Conservation (phyloP, 2,329 filamentous ascomycete genomes). For the Aspergillus sp. region DNA sequence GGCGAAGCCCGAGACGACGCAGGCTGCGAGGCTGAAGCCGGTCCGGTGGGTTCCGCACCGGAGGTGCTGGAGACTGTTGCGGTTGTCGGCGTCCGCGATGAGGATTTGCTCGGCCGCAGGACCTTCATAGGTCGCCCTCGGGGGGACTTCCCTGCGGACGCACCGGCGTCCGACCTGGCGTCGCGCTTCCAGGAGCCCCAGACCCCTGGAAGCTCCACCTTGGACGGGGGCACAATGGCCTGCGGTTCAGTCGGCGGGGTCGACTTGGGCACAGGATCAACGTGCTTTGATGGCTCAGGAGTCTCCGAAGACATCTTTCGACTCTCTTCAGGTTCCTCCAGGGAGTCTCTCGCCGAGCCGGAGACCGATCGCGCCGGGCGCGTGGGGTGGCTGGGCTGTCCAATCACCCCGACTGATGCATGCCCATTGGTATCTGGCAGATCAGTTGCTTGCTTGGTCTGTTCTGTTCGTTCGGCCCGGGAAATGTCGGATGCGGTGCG, state of each 20-base stretch:
- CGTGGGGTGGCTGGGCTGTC: conserved; percentile 22
- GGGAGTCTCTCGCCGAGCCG: conserved; percentile 20
- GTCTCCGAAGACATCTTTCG: conserved; percentile 17
- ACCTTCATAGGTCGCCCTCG: conserved; percentile 78
- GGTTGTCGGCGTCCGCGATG: conserved; percentile 38
- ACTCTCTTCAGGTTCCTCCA: conserved; percentile 21
- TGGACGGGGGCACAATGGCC: conserved; percentile 20
- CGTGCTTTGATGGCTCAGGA: conserved; percentile 4
- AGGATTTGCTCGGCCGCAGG: conserved; percentile 69
- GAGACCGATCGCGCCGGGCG: conserved; percentile 26
- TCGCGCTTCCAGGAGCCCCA: conserved; percentile 69
- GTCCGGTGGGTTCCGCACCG: conserved; percentile 11
- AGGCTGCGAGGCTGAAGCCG: conserved; percentile 10
- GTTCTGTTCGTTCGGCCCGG: conserved; percentile 7
- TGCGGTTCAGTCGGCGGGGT: conserved; percentile 28
- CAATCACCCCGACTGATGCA: conserved; percentile 31
- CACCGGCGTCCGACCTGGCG: conserved; percentile 25
- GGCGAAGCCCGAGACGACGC: conserved; percentile 20
- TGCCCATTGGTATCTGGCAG: conserved; percentile 20
- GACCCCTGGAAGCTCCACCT: conserved; percentile 52
- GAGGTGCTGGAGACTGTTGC: conserved; percentile 15
- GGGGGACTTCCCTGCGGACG: conserved; percentile 59
- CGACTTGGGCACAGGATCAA: conserved; percentile 23
- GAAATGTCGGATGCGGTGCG: conserved; percentile 51
- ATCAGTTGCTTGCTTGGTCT: conserved; percentile 4